Percentiles rank a stretch among this genome's conserved stretches.
Evolutionary conservation across 1,139 yeast genomes (phyloP).

Genomic region (Diutina neorugosa): DNA sequence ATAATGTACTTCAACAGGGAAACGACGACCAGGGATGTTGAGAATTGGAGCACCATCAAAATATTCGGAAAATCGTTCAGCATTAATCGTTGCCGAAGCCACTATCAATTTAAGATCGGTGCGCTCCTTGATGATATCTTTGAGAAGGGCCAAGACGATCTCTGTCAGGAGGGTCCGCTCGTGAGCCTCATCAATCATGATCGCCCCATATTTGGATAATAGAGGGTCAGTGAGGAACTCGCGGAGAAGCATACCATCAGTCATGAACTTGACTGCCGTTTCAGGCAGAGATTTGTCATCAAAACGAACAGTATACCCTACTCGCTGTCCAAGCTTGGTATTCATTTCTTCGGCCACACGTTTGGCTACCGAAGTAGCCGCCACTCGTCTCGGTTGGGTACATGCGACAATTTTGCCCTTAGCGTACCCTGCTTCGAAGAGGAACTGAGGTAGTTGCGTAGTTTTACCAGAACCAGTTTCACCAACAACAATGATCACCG

Average conservation of each 20-base stretch:
- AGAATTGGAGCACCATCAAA: constrained; percentile 79
- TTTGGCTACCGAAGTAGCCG: constrained; percentile 87
- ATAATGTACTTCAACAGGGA: constrained; percentile 79
- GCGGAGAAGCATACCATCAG: constrained; percentile 87
- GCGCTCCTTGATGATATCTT: constrained; percentile 53
- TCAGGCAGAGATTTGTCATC: constrained; percentile 57
- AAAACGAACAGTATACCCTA: constrained; percentile 81
- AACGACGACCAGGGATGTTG: constrained; percentile 80
- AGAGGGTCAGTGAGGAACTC: constrained; percentile 75
- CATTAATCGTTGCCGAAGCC: constrained; percentile 92
- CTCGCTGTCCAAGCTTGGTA: constrained; percentile 57
- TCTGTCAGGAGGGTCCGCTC: constrained; percentile 92
- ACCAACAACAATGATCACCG: constrained; percentile 81
- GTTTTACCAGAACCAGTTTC: constrained; percentile 98
- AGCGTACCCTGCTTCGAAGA: constrained; percentile 73
- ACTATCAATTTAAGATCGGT: constrained; percentile 64
- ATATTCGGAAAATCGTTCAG: constrained; percentile 68
- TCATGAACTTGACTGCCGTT: constrained; percentile 74
- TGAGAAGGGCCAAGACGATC: constrained; percentile 69
- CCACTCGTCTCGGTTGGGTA: constrained; percentile 93
- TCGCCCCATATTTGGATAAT: constrained; percentile 55
- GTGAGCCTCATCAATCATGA: constrained; percentile 96
- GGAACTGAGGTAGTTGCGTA: constrained; percentile 84
- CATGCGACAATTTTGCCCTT: constrained; percentile 32
- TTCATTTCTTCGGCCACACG: constrained; percentile 87